Evolutionary conservation across 768 basidiomycete species (phyloP), one percentile per base, ranked within the genome.

Genomic region (Mycena maculata): DNA sequence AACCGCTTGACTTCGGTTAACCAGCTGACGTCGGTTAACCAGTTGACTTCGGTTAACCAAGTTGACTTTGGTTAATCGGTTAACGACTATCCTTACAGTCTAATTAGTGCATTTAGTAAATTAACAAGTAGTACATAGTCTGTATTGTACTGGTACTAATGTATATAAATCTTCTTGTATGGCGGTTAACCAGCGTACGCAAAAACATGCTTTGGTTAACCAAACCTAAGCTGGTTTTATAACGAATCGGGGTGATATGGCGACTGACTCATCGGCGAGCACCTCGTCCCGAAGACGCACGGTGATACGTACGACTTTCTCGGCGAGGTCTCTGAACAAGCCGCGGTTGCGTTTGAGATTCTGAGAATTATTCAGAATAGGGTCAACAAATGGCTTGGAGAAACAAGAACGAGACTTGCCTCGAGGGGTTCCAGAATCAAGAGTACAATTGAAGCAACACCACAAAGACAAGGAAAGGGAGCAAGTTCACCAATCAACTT

Each of bases 361-460:
- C 48, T n/a, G n/a, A n/a, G n/a, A n/a, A n/a, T n/a, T 60, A n/a
- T 31, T 15, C 25, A 12, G 59, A 3, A 38, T 18, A 18, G 31
- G 28, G 45, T 47, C 31, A 59, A 28, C 20, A 9, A n/a, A 23
- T 22, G 11, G 42, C 18, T 18, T 23, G 18, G 22, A 44, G 16
- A 22, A n/a, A 44, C 15, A 6, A 16, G 8, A 13, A 18, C 30
- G 33, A 44, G 16, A 22, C 47, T 13, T 50, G 27, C 59, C 48
- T 49, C 28, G 38, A 60, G 45, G 8, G 59, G 59, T 33, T 60
- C 48, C 59, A 60, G 47, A 39, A 60, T 60, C 36, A 22, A 50
- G 36, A 60, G 59, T 20, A 60, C 48, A 50, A 60, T 39, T 22
- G 38, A 49, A 30, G 38, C 59, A 60, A 60, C 59, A 60, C 48